phyloP scores from a whole-genome alignment of 1,284 basidiomycete genomes.

The Vanrija pseudolonga region DNA sequence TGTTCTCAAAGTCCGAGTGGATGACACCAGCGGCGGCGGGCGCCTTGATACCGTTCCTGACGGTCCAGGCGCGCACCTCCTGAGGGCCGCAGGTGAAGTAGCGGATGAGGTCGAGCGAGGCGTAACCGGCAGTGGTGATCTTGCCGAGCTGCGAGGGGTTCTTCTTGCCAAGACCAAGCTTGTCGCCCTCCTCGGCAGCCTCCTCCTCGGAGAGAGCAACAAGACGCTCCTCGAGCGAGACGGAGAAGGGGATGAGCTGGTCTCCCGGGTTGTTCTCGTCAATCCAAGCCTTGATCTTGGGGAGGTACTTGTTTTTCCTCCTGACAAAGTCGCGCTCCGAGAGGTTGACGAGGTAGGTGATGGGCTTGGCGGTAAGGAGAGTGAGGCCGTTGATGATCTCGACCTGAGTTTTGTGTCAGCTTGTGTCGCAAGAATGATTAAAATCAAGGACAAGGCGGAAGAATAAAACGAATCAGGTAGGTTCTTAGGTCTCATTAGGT shows the following conservation, averaged over 20 bases:
- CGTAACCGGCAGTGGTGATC: conserved; percentile 89
- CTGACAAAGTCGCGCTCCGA: conserved; percentile 92
- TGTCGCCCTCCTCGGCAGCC: conserved; percentile 71
- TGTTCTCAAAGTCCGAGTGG: conserved; percentile 68
- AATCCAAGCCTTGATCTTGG: conserved; percentile 99
- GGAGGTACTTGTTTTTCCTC: conserved; percentile 99
- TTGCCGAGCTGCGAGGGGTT: conserved; percentile 68
- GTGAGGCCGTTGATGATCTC: conserved; percentile 91
- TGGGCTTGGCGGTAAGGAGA: conserved; percentile 93
- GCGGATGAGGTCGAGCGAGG: conserved; percentile 82
- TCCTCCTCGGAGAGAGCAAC: conserved; percentile 62
- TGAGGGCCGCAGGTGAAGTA: conserved; percentile 97
- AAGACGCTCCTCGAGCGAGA: conserved; percentile 90
- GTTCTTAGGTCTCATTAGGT: conserved; percentile 57
- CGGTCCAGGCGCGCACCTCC: conserved; percentile 98
- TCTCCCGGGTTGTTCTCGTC: conserved; percentile 97
- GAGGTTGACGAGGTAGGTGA: conserved; percentile 97
- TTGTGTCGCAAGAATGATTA: neutral
- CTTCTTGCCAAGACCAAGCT: conserved; percentile 41
- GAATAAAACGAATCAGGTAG: conserved; percentile 16
- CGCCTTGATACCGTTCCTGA: conserved; percentile 87
- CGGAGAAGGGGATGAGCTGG: conserved; percentile 93
- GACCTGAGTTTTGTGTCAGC: conserved; percentile 59
- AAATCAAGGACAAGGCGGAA: conserved; percentile 3
- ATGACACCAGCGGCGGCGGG: conserved; percentile 98